A percentile compares a stretch with the other conserved stretches of the same genome.
phyloP scores from a whole-genome alignment of 2,329 filamentous ascomycete species.

The Colletotrichum euphorbiae region DNA sequence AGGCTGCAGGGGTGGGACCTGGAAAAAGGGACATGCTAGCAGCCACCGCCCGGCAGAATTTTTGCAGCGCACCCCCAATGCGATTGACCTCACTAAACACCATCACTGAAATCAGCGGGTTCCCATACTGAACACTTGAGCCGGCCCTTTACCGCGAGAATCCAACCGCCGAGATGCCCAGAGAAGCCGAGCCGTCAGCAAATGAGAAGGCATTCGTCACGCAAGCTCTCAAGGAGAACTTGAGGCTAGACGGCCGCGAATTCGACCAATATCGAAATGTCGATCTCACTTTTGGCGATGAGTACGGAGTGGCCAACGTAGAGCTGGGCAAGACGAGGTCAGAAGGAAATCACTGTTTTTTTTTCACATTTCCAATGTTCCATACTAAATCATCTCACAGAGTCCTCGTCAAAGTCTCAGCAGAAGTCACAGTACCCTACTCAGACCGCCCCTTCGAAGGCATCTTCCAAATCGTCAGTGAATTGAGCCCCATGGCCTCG shows the following conservation, averaged over 20 bases:
- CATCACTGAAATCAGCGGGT: slow-evolving; percentile 21
- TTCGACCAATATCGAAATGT: slow-evolving; percentile 84
- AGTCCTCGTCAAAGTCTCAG: slow-evolving; percentile 85
- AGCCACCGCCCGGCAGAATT: slow-evolving; percentile 65
- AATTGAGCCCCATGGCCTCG: slow-evolving; percentile 91
- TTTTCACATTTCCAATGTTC: not conserved
- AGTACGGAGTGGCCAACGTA: slow-evolving; percentile 91
- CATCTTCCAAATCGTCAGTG: slow-evolving; percentile 90
- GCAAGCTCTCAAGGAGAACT: slow-evolving; percentile 82
- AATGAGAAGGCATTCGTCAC: slow-evolving; percentile 90
- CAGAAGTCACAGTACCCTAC: slow-evolving; percentile 87
- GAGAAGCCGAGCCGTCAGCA: slow-evolving; percentile 89
- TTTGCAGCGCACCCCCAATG: slow-evolving; percentile 44
- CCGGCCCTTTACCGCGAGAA: slow-evolving; percentile 41
- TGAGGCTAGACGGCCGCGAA: slow-evolving; percentile 85
- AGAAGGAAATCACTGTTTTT: slow-evolving; percentile 35
- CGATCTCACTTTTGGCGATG: slow-evolving; percentile 85
- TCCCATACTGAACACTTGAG: slow-evolving; percentile 5
- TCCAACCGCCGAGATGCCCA: slow-evolving; percentile 74
- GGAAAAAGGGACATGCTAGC: slow-evolving; percentile 7
- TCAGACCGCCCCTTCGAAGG: slow-evolving; percentile 94
- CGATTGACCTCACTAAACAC: slow-evolving; percentile 40
- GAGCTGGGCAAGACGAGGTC: slow-evolving; percentile 91
- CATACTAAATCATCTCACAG: slow-evolving; percentile 57
- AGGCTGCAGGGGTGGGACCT: slow-evolving; percentile 14